These are phyloP conservation scores for Marchantia paleacea DNA, from an alignment of 225 moss, liverwort and hornwort genomes.

Conservation along the genomic window DNA sequence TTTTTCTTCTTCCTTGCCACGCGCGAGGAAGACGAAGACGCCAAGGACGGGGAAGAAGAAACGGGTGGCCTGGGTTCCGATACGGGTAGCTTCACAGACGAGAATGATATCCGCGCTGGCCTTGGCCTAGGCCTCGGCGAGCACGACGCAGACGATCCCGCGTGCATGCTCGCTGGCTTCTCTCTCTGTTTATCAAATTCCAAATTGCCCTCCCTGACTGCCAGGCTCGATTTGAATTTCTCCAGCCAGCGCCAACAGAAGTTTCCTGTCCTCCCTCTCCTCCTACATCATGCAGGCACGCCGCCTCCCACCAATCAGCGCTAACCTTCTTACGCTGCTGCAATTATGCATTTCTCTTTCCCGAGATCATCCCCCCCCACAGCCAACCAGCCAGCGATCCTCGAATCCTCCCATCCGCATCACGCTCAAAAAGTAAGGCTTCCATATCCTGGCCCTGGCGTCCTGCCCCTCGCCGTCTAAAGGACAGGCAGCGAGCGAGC, in stretches of 20 bases:
- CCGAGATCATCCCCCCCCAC: background rate
- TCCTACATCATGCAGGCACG: too few species aligned
- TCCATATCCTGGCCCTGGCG: background rate
- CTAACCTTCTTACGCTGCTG: background rate
- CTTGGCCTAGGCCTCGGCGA: conserved; percentile 37
- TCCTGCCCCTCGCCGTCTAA: background rate
- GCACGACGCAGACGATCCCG: conserved; percentile 20
- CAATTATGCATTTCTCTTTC: background rate
- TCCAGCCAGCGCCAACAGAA: background rate
- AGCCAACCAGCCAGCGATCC: background rate
- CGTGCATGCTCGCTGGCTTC: conserved; percentile 33
- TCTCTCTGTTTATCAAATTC: background rate
- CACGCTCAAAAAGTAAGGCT: background rate
- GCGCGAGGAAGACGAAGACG: background rate
- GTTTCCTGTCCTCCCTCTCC: too few species aligned
- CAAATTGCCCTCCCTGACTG: background rate
- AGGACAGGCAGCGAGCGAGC: background rate
- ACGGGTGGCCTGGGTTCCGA: background rate
- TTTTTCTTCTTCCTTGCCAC: background rate
- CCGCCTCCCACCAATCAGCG: background rate
- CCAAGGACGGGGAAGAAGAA: background rate
- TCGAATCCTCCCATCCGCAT: background rate
- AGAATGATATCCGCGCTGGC: conserved; percentile 82
- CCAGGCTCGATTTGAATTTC: background rate
- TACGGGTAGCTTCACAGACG: conserved; percentile 62